Evolutionary conservation across 176 grass and related monocot species (phyloP).

Genomic region (Carex littledalei): DNA sequence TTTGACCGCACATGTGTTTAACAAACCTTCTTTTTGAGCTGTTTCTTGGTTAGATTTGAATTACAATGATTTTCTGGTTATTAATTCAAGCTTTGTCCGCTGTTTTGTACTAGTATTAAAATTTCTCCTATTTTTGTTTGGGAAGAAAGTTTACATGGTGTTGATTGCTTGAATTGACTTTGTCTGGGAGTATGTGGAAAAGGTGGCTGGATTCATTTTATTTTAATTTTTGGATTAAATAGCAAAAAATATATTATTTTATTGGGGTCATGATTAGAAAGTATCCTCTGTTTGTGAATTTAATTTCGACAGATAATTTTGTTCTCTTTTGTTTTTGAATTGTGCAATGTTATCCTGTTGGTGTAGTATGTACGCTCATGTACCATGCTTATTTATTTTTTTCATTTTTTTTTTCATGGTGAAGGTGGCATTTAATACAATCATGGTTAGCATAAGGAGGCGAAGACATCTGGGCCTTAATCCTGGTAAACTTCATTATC

Average conservation of each 20-base stretch:
- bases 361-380: neutral
- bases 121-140: neutral
- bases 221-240: conserved; percentile 3
- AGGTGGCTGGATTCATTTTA: conserved; percentile 12
- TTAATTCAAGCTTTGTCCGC: neutral
- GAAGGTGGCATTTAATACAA: conserved; percentile 45
- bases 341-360: neutral
- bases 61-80: neutral
- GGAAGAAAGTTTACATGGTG: conserved; percentile 19
- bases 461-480: conserved; percentile 55
- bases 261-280: conserved; percentile 7
- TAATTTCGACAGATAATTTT: neutral
- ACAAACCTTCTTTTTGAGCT: neutral
- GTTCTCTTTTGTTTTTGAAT: neutral
- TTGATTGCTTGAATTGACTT: conserved; percentile 17
- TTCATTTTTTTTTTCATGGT: neutral
- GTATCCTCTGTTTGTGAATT: neutral
- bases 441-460: conserved; percentile 88
- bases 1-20: conserved; percentile 12
- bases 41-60: neutral
- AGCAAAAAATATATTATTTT: neutral
- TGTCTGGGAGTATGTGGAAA: conserved; percentile 8
- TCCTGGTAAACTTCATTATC: conserved; percentile 44
- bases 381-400: conserved; percentile 16
- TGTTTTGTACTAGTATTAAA: neutral